Base-by-base conservation (phyloP, 176 grass and related monocot genomes). In the Aegilops speltoides region DNA sequence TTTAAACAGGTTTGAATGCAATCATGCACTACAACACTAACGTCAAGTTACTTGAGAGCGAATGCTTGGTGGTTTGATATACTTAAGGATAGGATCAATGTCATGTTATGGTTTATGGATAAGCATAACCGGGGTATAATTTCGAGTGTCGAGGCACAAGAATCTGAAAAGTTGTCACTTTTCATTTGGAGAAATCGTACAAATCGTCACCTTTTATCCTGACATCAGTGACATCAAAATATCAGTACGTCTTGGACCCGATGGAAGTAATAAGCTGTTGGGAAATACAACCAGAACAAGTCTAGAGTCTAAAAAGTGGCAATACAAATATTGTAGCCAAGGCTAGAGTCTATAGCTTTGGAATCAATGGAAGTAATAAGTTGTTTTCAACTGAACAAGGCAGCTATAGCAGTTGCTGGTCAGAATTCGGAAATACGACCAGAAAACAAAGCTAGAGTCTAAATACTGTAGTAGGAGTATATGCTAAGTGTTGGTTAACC, bases 51-150 rank as follows among this genome's bases (percentile, higher is more conserved):
- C 57, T n/a, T 32, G 77, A 72, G 77, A 52, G 16, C 5, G 15
- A 67, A 34, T 57, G 25, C 15, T 66, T 76, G 61, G 43, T 56
- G 67, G 69, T 31, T 57, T 57, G 59, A 82, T 64, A 46, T 80
- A 72, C 57, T 52, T 22, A 54, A 52, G 71, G 77, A 73, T 80
- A 80, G 63, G 60, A 73, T 81, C 68, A n/a, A 15, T 82, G 36
- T 63, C 64, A 74, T 74, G 48, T 66, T 80, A 8, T n/a, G 34
- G 24, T 3, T 41, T 65, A 20, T 79, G 57, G 82, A 89, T 89
- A 73, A 65, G 52, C 11, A 84, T 73, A 67, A 66, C 37, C 24
- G 17, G 23, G 14, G 61, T 46, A 80, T 80, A 65, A 73, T 41
- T 8, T 65, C 40, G 31, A 40, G 28, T 89, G 76, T 37, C 75